Conservation (phyloP, 192 early-diverging fungal genomes). For the Coemansia aciculifera region DNA sequence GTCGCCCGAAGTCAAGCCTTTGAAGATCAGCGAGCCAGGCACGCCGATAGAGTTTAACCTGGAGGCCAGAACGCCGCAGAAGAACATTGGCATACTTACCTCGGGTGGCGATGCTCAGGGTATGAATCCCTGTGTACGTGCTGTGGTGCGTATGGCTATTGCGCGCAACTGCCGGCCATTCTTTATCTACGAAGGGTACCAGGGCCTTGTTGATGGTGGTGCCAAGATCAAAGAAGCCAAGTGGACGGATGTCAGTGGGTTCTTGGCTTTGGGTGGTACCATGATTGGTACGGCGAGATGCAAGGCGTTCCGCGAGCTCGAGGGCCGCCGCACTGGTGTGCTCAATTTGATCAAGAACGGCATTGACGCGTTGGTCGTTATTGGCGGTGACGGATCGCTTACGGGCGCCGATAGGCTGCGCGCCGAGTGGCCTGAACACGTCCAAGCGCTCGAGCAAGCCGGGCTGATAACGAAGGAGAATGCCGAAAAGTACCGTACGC, state of each 20-base stretch:
- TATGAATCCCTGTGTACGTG: slow-evolving; percentile 95
- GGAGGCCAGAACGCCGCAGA: slow-evolving; percentile 25
- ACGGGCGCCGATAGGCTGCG: slow-evolving; percentile 93
- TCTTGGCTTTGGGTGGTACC: slow-evolving; percentile 85
- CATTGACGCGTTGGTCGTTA: slow-evolving; percentile 93
- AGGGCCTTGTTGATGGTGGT: slow-evolving; percentile 94
- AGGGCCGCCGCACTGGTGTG: slow-evolving; percentile 81
- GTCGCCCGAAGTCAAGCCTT: slow-evolving; percentile 35
- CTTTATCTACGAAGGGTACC: slow-evolving; percentile 94
- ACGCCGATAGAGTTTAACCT: slow-evolving; percentile 10
- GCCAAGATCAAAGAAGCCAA: slow-evolving; percentile 76
- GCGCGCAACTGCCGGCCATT: slow-evolving; percentile 80
- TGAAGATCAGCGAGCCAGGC: slow-evolving; percentile 1
- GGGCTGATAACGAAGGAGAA: slow-evolving; percentile 62
- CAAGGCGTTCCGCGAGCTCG: slow-evolving; percentile 76
- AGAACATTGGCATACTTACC: slow-evolving; percentile 92
- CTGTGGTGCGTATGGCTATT: slow-evolving; percentile 86
- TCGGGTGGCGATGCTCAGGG: slow-evolving; percentile 95
- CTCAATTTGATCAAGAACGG: slow-evolving; percentile 86
- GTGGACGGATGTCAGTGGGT: slow-evolving; percentile 92
- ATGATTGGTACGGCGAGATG: slow-evolving; percentile 94
- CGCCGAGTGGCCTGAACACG: slow-evolving; percentile 84
- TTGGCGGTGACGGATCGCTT: slow-evolving; percentile 95
- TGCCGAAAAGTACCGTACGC: slow-evolving; percentile 60
- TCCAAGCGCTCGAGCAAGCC: slow-evolving; percentile 69